Conservation (phyloP, 1,284 basidiomycete genomes). For the Malassezia yamatoensis region DNA sequence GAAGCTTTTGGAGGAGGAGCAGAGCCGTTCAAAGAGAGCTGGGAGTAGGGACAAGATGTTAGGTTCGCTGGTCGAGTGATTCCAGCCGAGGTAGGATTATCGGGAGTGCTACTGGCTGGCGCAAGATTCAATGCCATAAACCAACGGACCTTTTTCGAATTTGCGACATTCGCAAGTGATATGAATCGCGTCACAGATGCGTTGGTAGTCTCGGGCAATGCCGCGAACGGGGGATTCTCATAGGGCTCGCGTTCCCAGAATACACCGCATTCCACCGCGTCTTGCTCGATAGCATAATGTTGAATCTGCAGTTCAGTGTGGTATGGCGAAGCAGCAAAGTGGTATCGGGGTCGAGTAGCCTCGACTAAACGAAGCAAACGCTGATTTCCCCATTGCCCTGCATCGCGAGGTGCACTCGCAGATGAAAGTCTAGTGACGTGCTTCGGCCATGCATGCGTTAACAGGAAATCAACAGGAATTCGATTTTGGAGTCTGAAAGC, state of each 20-base stretch:
- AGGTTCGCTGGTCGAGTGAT: constrained; percentile 16
- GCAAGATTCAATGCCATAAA: constrained; percentile 30
- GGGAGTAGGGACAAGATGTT: constrained; percentile 9
- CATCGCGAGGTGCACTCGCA: constrained; percentile 19
- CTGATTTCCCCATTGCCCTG: constrained; percentile 33
- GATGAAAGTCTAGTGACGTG: constrained; percentile 27
- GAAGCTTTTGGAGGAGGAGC: too few relatives aligned
- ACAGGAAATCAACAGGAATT: constrained; percentile 34
- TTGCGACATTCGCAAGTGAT: constrained; percentile 32
- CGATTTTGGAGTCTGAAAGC: constrained; percentile 10
- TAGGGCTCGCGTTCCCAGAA: constrained; percentile 45
- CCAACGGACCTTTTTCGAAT: constrained; percentile 37
- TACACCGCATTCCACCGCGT: constrained; percentile 21
- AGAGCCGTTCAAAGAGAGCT: too few relatives aligned
- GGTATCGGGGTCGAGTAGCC: constrained; percentile 30
- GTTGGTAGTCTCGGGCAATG: not conserved
- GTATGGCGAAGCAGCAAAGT: constrained; percentile 31
- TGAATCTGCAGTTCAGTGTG: not conserved
- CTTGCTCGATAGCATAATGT: not conserved
- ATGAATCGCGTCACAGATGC: constrained; percentile 32
- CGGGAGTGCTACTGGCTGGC: not conserved
- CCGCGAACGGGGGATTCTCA: constrained; percentile 19
- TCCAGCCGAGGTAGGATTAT: too few relatives aligned
- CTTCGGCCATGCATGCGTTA: constrained; percentile 36
- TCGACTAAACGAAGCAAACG: constrained; percentile 24